These are phyloP conservation scores for Boletus calvinii DNA, from an alignment of 1,284 basidiomycete genomes.

Conservation along the genomic window DNA sequence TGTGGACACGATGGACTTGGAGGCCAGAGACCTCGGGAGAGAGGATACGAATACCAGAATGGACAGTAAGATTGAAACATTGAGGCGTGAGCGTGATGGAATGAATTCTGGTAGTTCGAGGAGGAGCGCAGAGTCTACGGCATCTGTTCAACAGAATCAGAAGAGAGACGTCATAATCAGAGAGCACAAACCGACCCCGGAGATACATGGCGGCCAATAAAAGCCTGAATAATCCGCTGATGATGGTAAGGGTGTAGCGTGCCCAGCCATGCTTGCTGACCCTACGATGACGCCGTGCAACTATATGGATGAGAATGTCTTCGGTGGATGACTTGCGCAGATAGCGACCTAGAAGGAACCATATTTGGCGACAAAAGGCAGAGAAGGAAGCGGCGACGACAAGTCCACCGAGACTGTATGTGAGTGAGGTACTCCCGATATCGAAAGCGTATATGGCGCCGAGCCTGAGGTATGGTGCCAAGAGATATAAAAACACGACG, in stretches of 20 bases:
- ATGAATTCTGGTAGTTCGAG: conserved; percentile 37
- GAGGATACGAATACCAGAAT: conserved; percentile 49
- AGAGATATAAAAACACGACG: conserved; percentile 65
- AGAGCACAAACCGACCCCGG: conserved; percentile 47
- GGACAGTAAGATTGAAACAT: conserved; percentile 40
- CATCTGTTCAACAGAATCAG: conserved; percentile 40
- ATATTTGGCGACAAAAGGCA: conserved; percentile 62
- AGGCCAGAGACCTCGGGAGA: conserved; percentile 50
- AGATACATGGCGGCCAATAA: conserved; percentile 61
- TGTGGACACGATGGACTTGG: conserved; percentile 51
- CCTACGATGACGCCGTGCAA: conserved; percentile 55
- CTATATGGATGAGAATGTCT: conserved; percentile 59
- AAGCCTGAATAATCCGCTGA: conserved; percentile 46
- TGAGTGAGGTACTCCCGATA: conserved; percentile 43
- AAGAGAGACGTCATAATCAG: background rate
- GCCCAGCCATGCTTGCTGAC: conserved; percentile 43
- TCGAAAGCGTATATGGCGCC: conserved; percentile 61
- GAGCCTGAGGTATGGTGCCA: conserved; percentile 65
- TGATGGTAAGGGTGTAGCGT: conserved; percentile 41
- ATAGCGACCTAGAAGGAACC: conserved; percentile 72
- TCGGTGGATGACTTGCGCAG: conserved; percentile 60
- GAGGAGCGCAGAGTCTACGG: conserved; percentile 49
- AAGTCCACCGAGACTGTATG: conserved; percentile 50
- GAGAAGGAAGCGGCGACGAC: conserved; percentile 56
- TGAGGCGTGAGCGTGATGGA: conserved; percentile 34